Evolutionary conservation across 768 basidiomycete species (phyloP).

Genomic region (Russula griseocarnosa): DNA sequence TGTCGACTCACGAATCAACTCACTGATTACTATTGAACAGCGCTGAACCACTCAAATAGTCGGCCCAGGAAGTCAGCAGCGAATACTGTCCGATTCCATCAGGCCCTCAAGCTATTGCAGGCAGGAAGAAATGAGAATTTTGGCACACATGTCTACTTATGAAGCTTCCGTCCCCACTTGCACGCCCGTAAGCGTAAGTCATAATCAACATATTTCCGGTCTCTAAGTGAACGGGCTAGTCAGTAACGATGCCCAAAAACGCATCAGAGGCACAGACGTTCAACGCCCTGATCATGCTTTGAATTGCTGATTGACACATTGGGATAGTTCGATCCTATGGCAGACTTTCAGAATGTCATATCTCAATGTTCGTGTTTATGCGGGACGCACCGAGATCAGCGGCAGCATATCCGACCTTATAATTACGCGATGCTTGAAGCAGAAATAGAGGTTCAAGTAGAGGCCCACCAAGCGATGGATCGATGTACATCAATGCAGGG

Average conservation of each 20-base stretch:
- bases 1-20: constrained; percentile 46
- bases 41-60: constrained; percentile 36
- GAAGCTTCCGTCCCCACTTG: constrained; percentile 30
- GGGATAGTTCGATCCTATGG: constrained; percentile 15
- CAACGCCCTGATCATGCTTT: constrained; percentile 12
- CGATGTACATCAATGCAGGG: constrained; percentile 51
- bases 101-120: too few species aligned
- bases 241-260: neutral
- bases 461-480: constrained; percentile 43
- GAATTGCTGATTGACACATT: constrained; percentile 13
- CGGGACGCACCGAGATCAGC: constrained; percentile 28
- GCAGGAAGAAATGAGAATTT: neutral
- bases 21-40: constrained; percentile 53
- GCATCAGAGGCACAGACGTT: constrained; percentile 9
- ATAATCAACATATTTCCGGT: constrained; percentile 39
- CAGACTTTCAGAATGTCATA: neutral
- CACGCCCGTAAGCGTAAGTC: constrained; percentile 32
- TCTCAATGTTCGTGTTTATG: neutral
- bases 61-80: constrained; percentile 35
- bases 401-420: constrained; percentile 23
- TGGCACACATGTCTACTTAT: constrained; percentile 29
- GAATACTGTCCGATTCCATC: constrained; percentile 27
- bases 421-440: constrained; percentile 23
- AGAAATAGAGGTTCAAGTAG: constrained; percentile 30
- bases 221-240: constrained; percentile 28